Conservation (phyloP, 2,329 filamentous ascomycete species). For the Penicillium capsulatum region DNA sequence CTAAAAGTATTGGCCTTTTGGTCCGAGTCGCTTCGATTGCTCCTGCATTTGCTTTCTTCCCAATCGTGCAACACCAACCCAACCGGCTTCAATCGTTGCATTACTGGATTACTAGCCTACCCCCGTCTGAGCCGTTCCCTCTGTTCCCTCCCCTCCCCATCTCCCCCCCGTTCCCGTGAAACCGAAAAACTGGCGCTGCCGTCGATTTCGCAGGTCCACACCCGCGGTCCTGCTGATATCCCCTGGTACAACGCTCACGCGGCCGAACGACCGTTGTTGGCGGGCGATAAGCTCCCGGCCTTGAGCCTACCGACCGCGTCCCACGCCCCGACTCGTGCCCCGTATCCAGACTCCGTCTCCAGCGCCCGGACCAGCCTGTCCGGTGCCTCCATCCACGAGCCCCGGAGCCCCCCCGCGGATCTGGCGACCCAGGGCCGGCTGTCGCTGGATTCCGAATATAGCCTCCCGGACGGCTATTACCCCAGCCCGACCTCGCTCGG, state of each 20-base stretch:
- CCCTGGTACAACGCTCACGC: constrained; percentile 66
- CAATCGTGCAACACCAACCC: constrained; percentile 12
- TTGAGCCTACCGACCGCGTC: constrained; percentile 65
- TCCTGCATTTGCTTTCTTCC: not conserved
- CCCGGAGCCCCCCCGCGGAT: constrained; percentile 68
- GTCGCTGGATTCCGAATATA: constrained; percentile 36
- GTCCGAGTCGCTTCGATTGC: no score
- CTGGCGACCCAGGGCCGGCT: constrained; percentile 38
- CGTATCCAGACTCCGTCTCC: constrained; percentile 61
- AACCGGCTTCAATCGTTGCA: no score
- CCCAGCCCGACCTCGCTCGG: constrained; percentile 35
- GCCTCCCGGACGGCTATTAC: constrained; percentile 42
- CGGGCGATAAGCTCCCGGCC: constrained; percentile 69
- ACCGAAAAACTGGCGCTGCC: constrained; percentile 94
- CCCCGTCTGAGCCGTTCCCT: constrained; percentile 10
- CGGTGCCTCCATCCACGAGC: constrained; percentile 46
- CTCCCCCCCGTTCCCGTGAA: constrained; percentile 39
- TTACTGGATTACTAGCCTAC: no score
- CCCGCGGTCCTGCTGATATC: constrained; percentile 70
- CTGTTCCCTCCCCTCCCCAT: constrained; percentile 7
- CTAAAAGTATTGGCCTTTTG: not conserved
- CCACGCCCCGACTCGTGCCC: constrained; percentile 66
- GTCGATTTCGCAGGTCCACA: constrained; percentile 77
- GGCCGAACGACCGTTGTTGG: constrained; percentile 60
- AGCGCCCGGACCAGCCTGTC: constrained; percentile 56